phyloP scores from a whole-genome alignment of 148 eudicot genomes.

The Rheum nobile region DNA sequence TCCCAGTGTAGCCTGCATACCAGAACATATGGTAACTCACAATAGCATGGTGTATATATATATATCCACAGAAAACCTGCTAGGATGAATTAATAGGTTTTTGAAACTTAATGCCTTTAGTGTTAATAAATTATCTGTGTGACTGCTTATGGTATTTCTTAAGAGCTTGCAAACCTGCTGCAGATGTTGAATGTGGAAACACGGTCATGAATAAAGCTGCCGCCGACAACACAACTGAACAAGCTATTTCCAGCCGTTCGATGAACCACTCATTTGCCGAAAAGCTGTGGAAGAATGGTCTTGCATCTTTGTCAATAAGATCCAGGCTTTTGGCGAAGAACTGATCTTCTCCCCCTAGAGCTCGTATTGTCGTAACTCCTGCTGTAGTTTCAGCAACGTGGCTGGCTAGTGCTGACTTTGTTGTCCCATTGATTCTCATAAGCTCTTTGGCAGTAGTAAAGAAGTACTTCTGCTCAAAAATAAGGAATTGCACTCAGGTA shows the following conservation, averaged over 20 bases:
- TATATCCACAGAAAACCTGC: too few relatives aligned
- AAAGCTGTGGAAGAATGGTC: slow-evolving; percentile 7
- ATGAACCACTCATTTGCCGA: slow-evolving; percentile 9
- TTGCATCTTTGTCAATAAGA: slow-evolving; percentile 7
- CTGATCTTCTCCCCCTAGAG: slow-evolving; percentile 25
- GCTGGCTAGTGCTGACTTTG: slow-evolving; percentile 25
- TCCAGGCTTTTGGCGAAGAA: slow-evolving; percentile 14
- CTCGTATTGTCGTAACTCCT: slow-evolving; percentile 31
- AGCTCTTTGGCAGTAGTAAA: slow-evolving; percentile 29
- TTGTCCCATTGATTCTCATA: slow-evolving; percentile 33
- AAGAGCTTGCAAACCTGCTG: too few relatives aligned
- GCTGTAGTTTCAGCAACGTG: slow-evolving; percentile 30
- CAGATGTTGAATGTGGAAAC: slow-evolving; percentile 10
- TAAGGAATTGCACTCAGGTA: background rate
- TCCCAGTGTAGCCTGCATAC: too few relatives aligned
- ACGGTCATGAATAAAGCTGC: slow-evolving; percentile 18
- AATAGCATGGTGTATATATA: too few relatives aligned
- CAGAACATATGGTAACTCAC: too few relatives aligned
- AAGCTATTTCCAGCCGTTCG: background rate
- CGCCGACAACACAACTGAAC: slow-evolving; percentile 6
- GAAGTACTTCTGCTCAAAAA: slow-evolving; percentile 16
- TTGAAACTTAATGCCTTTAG: too few relatives aligned
- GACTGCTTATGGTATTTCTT: too few relatives aligned
- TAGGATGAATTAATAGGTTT: too few relatives aligned
- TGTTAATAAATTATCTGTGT: too few relatives aligned